These are phyloP conservation scores for Diaporthe capsici DNA, from an alignment of 2,329 filamentous ascomycete species.

Conservation along the genomic window DNA sequence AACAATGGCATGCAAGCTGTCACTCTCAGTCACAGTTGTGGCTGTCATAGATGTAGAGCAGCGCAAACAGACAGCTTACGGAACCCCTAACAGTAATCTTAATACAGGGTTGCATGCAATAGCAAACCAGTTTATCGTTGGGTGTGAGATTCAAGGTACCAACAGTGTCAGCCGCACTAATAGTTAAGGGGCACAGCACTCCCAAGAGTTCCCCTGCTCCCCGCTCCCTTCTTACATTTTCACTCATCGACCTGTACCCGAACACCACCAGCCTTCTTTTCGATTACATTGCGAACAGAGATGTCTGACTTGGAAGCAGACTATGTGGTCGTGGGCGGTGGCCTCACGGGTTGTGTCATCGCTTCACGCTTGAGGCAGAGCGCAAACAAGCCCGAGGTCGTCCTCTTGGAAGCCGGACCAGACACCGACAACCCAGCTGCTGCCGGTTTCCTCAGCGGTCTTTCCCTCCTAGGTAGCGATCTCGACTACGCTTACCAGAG, in stretches of 20 bases:
- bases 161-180: neutral
- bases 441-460: slow-evolving; percentile 44
- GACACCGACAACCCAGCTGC: slow-evolving; percentile 45
- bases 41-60: neutral
- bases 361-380: slow-evolving; percentile 46
- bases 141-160: neutral
- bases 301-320: slow-evolving; percentile 44
- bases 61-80: neutral
- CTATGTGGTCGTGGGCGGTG: slow-evolving; percentile 48
- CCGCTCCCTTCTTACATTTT: neutral
- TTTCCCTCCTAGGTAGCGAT: slow-evolving; percentile 44
- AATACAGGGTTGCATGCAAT: neutral
- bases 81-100: neutral
- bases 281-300: neutral
- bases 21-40: neutral
- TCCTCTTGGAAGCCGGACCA: slow-evolving; percentile 47
- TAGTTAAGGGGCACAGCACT: neutral
- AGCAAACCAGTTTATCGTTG: neutral
- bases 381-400: slow-evolving; percentile 42
- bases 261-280: neutral
- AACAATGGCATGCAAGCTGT: too few species aligned
- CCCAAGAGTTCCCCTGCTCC: neutral
- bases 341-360: slow-evolving; percentile 45
- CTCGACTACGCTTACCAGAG: slow-evolving; percentile 46
- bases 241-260: neutral